Percentiles rank a stretch among this genome's conserved stretches.
phyloP scores from a whole-genome alignment of 306 rosid genomes.

The Crotalaria pallida region DNA sequence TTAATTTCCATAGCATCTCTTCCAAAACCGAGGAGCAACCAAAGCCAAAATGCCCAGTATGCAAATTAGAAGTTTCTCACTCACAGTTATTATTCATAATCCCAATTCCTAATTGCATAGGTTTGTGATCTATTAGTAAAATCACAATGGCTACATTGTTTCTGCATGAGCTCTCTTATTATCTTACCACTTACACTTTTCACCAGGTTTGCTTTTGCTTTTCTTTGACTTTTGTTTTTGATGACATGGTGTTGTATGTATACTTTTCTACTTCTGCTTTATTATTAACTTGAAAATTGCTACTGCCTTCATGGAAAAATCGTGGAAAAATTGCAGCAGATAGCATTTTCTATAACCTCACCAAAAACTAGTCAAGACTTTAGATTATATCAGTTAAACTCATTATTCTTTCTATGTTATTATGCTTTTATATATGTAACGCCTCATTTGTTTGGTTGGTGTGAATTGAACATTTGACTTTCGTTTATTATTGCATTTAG shows the following conservation, averaged over 20 bases:
- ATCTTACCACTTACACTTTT: neutral
- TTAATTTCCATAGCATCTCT: conserved; percentile 34
- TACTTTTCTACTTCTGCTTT: too few species aligned
- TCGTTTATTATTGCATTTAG: neutral
- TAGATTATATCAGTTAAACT: neutral
- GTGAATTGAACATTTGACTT: neutral
- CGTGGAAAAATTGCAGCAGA: too few species aligned
- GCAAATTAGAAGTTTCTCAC: conserved; percentile 60
- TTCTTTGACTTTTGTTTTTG: too few species aligned
- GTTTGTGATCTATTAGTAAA: neutral
- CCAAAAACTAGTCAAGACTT: neutral
- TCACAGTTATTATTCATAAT: too few species aligned
- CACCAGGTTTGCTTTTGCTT: neutral
- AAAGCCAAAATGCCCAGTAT: conserved; percentile 67
- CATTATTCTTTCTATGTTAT: neutral
- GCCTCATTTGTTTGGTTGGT: neutral
- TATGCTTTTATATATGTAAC: neutral
- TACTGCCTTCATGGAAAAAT: too few species aligned
- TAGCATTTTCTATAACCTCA: too few species aligned
- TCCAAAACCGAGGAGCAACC: conserved; percentile 20
- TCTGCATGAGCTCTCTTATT: neutral
- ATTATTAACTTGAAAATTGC: too few species aligned
- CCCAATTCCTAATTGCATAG: too few species aligned
- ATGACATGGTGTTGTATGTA: too few species aligned
- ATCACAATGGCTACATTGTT: neutral